Conservation (phyloP, 495 filamentous ascomycete genomes). For the Annulohypoxylon maeteangense region DNA sequence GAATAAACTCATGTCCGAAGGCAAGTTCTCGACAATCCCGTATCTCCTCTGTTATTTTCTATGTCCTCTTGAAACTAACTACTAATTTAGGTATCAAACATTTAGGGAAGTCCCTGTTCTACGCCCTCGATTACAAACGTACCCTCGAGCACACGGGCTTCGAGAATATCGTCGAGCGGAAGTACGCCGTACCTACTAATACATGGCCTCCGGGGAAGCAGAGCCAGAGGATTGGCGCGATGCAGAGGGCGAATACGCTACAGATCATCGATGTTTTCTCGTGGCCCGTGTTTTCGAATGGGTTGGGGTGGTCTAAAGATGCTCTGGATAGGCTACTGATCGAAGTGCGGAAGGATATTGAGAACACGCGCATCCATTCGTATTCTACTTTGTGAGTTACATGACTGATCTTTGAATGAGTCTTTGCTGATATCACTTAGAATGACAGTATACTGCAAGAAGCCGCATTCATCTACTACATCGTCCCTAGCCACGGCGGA, state of each 20-base stretch:
- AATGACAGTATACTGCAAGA: constrained; percentile 37
- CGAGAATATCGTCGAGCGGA: constrained; percentile 48
- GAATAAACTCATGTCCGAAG: constrained; percentile 49
- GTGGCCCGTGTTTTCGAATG: constrained; percentile 46
- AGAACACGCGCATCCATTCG: constrained; percentile 46
- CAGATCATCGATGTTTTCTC: constrained; percentile 50
- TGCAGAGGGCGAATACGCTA: constrained; percentile 49
- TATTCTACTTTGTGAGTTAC: constrained; percentile 41
- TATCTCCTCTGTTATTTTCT: not conserved
- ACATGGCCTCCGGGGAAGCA: constrained; percentile 57
- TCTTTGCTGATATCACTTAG: constrained; percentile 7
- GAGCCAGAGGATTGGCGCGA: constrained; percentile 60
- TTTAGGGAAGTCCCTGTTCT: constrained; percentile 50
- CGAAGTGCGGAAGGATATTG: constrained; percentile 44
- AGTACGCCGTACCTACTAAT: constrained; percentile 52
- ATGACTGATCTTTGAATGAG: not conserved
- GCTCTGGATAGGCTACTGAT: constrained; percentile 46
- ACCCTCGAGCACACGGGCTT: constrained; percentile 53
- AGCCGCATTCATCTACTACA: constrained; percentile 19
- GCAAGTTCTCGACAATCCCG: constrained; percentile 11
- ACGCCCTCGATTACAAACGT: constrained; percentile 44
- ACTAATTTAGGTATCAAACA: constrained; percentile 27
- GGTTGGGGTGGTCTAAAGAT: constrained; percentile 48
- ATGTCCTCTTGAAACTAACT: constrained; percentile 6
- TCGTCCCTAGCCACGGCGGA: constrained; percentile 19